phyloP scores from a whole-genome alignment of 495 filamentous ascomycete species.

The Cercophora scortea region DNA sequence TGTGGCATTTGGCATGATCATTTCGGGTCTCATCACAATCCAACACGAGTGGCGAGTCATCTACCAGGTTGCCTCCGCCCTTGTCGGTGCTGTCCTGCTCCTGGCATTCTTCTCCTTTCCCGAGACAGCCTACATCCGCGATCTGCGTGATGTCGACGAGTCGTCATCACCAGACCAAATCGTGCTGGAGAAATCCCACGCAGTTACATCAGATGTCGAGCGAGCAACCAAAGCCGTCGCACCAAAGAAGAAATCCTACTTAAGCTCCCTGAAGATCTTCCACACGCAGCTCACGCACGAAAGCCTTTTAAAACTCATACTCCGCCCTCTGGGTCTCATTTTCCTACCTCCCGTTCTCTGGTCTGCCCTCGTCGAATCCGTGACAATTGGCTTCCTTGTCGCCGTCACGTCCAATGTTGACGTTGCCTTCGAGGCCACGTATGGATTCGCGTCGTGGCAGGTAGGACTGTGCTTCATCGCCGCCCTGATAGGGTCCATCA shows the following conservation, averaged over 20 bases:
- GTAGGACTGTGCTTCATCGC: slow-evolving; percentile 43
- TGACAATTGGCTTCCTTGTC: slow-evolving; percentile 47
- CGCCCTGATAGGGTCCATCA: slow-evolving; percentile 38
- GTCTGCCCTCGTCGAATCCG: slow-evolving; percentile 39
- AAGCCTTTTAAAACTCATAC: slow-evolving; percentile 35
- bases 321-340: slow-evolving; percentile 40
- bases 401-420: slow-evolving; percentile 46
- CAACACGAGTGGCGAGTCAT: slow-evolving; percentile 41
- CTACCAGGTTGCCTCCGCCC: slow-evolving; percentile 39
- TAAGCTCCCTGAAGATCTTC: slow-evolving; percentile 31
- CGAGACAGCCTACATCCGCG: slow-evolving; percentile 39
- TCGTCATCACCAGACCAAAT: not conserved
- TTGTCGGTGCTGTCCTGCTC: slow-evolving; percentile 36
- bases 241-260: slow-evolving; percentile 18
- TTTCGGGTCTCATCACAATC: slow-evolving; percentile 44
- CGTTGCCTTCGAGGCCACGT: slow-evolving; percentile 34
- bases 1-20: slow-evolving; percentile 38
- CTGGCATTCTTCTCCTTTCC: slow-evolving; percentile 46
- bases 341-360: slow-evolving; percentile 43
- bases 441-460: slow-evolving; percentile 41
- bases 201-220: slow-evolving; percentile 1
- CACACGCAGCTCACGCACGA: slow-evolving; percentile 34
- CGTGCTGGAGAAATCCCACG: not conserved
- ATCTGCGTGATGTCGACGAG: not conserved
- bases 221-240: not conserved